Conservation (phyloP, 495 filamentous ascomycete species). For the Tuber calosporum region DNA sequence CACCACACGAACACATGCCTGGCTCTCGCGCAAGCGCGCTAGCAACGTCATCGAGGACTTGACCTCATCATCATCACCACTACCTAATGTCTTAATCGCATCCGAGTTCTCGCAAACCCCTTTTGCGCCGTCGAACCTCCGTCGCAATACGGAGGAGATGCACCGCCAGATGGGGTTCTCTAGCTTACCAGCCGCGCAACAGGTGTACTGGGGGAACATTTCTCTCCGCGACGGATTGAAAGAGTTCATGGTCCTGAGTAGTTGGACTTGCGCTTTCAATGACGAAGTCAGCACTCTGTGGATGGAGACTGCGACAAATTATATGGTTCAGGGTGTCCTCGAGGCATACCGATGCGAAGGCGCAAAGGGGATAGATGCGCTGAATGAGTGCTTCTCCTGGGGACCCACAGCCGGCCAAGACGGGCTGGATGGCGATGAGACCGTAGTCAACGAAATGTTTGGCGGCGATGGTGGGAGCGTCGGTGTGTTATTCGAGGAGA, state of each 20-base stretch:
- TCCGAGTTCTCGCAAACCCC: constrained; percentile 22
- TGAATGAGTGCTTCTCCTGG: constrained; percentile 40
- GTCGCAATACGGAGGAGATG: constrained; percentile 28
- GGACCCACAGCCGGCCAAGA: constrained; percentile 24
- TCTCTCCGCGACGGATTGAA: constrained; percentile 33
- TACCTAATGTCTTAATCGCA: not conserved
- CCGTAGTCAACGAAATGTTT: constrained; percentile 38
- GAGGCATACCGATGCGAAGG: constrained; percentile 37
- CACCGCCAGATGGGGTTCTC: constrained; percentile 29
- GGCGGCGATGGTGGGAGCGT: constrained; percentile 29
- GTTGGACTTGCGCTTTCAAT: constrained; percentile 27
- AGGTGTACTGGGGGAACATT: constrained; percentile 24
- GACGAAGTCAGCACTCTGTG: constrained; percentile 31
- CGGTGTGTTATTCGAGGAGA: constrained; percentile 25
- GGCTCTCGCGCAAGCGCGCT: constrained; percentile 31
- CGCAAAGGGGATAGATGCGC: constrained; percentile 28
- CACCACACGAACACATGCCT: constrained; percentile 25
- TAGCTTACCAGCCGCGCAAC: constrained; percentile 17
- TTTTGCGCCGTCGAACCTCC: constrained; percentile 19
- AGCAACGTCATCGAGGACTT: constrained; percentile 14
- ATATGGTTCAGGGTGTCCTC: constrained; percentile 38
- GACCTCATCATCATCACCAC: constrained; percentile 8
- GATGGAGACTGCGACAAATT: constrained; percentile 27
- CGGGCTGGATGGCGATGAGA: constrained; percentile 25
- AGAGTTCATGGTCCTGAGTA: constrained; percentile 36